phyloP scores from a whole-genome alignment of 352 stramenopile species.

The Phytophthora pseudosyringae region DNA sequence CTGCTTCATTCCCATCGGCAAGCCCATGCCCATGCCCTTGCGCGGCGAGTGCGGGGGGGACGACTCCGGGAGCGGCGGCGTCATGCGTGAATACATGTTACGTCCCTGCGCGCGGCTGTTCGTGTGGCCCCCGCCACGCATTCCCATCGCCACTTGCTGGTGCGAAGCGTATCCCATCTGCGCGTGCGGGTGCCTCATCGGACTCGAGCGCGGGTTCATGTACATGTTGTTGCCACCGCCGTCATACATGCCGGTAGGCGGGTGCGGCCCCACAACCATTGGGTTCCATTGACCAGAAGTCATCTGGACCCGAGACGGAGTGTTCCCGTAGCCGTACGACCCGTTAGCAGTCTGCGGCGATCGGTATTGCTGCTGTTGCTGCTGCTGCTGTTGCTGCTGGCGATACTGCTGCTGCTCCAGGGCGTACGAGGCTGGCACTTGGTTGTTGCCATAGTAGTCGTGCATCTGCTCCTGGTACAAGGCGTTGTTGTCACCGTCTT shows the following conservation, averaged over 20 bases:
- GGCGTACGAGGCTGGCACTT: slow-evolving; percentile 31
- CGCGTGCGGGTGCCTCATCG: slow-evolving; percentile 38
- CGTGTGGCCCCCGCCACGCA: slow-evolving; percentile 36
- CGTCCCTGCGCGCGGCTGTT: slow-evolving; percentile 35
- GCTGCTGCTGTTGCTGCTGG: slow-evolving; percentile 8
- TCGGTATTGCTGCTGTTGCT: slow-evolving; percentile 40
- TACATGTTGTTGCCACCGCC: slow-evolving; percentile 52
- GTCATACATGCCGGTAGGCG: slow-evolving; percentile 38
- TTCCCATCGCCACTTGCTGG: slow-evolving; percentile 38
- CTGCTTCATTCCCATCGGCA: slow-evolving; percentile 67
- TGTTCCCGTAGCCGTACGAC: slow-evolving; percentile 40
- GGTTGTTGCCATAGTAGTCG: slow-evolving; percentile 52
- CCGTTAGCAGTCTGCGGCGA: slow-evolving; percentile 31
- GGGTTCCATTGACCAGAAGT: slow-evolving; percentile 50
- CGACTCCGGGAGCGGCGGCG: slow-evolving; percentile 57
- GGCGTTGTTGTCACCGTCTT: slow-evolving; percentile 42
- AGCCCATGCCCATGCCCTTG: slow-evolving; percentile 42
- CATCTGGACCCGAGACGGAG: slow-evolving; percentile 35
- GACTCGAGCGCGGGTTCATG: slow-evolving; percentile 47
- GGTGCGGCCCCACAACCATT: slow-evolving; percentile 36
- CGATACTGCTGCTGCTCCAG: slow-evolving; percentile 31
- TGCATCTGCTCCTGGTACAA: slow-evolving; percentile 57
- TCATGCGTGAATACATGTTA: slow-evolving; percentile 65
- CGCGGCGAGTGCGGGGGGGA: slow-evolving; percentile 71
- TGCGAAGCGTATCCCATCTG: slow-evolving; percentile 52